Conservation (phyloP, 257 asterid genomes). For the Scutellaria minor region DNA sequence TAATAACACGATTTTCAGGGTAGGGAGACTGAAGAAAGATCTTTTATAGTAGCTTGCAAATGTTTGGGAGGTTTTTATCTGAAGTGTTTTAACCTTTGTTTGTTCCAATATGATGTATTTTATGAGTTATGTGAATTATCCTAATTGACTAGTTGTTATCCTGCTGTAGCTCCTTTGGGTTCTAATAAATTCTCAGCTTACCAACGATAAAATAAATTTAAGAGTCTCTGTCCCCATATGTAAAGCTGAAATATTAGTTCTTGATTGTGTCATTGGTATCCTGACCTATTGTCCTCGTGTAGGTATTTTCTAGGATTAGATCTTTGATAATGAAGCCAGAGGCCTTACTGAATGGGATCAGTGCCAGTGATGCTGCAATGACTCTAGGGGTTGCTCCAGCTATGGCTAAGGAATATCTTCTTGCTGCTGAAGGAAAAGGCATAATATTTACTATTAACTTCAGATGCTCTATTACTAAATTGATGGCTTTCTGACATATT, state of each 20-base stretch:
- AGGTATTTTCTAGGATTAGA: slow-evolving; percentile 79
- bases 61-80: no score
- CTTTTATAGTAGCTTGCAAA: no score
- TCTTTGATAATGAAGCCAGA: slow-evolving; percentile 72
- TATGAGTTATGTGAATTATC: no score
- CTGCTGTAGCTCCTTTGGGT: no score
- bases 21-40: no score
- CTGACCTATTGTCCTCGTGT: slow-evolving; percentile 27
- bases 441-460: slow-evolving; percentile 32
- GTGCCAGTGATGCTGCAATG: slow-evolving; percentile 95
- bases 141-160: no score
- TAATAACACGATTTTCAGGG: no score
- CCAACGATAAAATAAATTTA: no score
- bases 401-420: slow-evolving; percentile 96
- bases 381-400: slow-evolving; percentile 98
- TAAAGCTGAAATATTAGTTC: slow-evolving; percentile 7
- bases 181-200: no score
- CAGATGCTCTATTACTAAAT: slow-evolving; percentile 21
- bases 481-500: slow-evolving; percentile 29
- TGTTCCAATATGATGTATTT: no score
- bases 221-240: background rate
- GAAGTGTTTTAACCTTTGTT: no score
- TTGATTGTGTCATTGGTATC: background rate
- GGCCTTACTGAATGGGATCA: slow-evolving; percentile 67
- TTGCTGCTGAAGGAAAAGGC: slow-evolving; percentile 94